Evolutionary conservation across 108 stramenopile genomes (phyloP).

Genomic region (Cyclotella choctawhatcheeana): DNA sequence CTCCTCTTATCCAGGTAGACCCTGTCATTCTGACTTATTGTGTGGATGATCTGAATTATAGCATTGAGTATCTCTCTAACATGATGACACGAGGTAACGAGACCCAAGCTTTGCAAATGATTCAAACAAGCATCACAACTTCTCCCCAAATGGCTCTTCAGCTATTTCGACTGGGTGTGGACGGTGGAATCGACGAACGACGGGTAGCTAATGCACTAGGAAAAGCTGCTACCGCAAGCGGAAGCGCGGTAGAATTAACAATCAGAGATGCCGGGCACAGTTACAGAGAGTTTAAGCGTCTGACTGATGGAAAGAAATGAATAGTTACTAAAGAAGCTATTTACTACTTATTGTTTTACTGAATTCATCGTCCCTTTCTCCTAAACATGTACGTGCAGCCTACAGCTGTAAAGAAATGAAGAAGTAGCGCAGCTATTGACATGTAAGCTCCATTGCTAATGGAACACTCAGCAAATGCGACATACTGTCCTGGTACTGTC

Average conservation of each 20-base stretch:
- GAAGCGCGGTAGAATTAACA: slow-evolving; percentile 26
- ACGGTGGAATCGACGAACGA: slow-evolving; percentile 41
- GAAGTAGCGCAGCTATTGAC: slow-evolving; percentile 38
- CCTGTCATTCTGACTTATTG: slow-evolving; percentile 43
- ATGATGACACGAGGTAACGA: slow-evolving; percentile 43
- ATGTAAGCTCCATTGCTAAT: slow-evolving; percentile 18
- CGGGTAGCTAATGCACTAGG: slow-evolving; percentile 26
- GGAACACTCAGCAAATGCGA: slow-evolving; percentile 22
- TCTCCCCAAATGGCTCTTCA: slow-evolving; percentile 27
- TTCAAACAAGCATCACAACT: slow-evolving; percentile 17
- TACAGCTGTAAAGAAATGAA: slow-evolving; percentile 45
- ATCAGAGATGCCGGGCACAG: slow-evolving; percentile 29
- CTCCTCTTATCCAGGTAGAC: slow-evolving; percentile 25
- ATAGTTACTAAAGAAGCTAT: too few relatives aligned
- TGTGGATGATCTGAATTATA: slow-evolving; percentile 30
- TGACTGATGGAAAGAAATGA: too few relatives aligned
- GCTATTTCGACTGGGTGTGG: slow-evolving; percentile 31
- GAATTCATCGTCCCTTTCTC: too few relatives aligned
- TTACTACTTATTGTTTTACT: too few relatives aligned
- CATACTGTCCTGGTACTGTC: background rate
- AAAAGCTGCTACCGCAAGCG: slow-evolving; percentile 30
- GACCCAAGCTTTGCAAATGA: slow-evolving; percentile 22
- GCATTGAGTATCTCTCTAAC: slow-evolving; percentile 33
- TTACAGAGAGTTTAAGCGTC: slow-evolving; percentile 16
- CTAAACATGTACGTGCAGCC: slow-evolving; percentile 27